Evolutionary conservation across 139 green algal genomes (phyloP).

Genomic region (Diplosphaera chodatii): DNA sequence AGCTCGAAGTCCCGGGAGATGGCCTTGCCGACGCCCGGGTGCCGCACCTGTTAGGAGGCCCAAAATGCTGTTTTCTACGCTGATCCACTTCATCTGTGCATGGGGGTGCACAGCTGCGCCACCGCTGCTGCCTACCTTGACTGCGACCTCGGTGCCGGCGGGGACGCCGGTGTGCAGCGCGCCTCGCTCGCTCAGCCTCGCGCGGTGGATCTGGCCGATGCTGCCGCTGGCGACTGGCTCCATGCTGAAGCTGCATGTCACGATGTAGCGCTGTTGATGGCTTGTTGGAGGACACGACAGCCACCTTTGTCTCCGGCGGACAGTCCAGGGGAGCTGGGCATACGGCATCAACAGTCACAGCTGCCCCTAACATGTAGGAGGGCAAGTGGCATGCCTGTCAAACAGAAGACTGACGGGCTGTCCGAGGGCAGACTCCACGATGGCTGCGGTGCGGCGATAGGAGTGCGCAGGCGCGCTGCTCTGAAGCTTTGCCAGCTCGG

Average conservation of each 20-base stretch:
- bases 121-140: constrained; percentile 67
- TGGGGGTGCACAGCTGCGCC: too few species aligned
- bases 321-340: too few species aligned
- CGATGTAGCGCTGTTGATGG: too few species aligned
- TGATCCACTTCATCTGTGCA: too few species aligned
- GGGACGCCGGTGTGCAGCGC: constrained; percentile 35
- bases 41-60: constrained; percentile 58
- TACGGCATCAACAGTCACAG: too few species aligned
- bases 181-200: constrained; percentile 52
- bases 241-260: constrained; percentile 4
- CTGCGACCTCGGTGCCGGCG: constrained; percentile 65
- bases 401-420: neutral
- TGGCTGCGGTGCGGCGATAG: constrained; percentile 8
- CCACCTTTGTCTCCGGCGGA: too few species aligned
- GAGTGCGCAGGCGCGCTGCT: constrained; percentile 30
- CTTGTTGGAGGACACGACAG: too few species aligned
- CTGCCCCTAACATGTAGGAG: too few species aligned
- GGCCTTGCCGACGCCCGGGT: constrained; percentile 78
- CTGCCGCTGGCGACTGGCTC: constrained; percentile 80
- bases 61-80: too few species aligned
- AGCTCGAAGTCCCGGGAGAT: constrained; percentile 91
- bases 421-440: neutral
- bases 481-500: constrained; percentile 64
- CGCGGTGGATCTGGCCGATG: constrained; percentile 89
- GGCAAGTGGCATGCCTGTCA: neutral